A percentile compares a stretch with the other conserved stretches of the same genome.
phyloP scores from a whole-genome alignment of 805 yeast species.

The Ogataea nakhonphanomensis region DNA sequence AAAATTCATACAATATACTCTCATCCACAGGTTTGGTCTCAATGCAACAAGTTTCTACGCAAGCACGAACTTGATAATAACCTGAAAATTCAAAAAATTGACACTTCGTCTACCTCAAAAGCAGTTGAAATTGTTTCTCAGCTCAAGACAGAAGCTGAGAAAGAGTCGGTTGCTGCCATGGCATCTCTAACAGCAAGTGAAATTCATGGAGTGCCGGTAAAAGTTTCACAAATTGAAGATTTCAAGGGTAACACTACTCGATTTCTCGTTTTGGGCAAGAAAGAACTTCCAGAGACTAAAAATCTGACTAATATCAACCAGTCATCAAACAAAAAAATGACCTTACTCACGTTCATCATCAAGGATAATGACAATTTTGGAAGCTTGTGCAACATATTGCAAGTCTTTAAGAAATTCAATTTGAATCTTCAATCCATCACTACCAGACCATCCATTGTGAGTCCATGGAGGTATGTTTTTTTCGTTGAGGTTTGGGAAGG shows the following conservation, averaged over 20 bases:
- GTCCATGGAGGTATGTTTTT: conserved; percentile 79
- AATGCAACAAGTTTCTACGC: conserved; percentile 58
- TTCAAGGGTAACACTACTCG: conserved; percentile 76
- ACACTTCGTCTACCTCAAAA: conserved; percentile 74
- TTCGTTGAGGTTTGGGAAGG: conserved; percentile 62
- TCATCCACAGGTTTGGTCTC: conserved; percentile 99
- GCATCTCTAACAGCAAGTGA: conserved; percentile 68
- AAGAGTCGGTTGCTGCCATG: conserved; percentile 59
- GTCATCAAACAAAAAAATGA: conserved; percentile 32
- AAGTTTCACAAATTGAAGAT: conserved; percentile 64
- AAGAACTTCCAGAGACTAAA: conserved; percentile 14
- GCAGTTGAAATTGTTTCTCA: conserved; percentile 68
- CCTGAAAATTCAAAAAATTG: conserved; percentile 47
- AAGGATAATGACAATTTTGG: conserved; percentile 66
- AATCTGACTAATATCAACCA: conserved; percentile 3
- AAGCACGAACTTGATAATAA: conserved; percentile 30
- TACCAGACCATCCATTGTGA: conserved; percentile 68
- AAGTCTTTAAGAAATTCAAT: conserved; percentile 49
- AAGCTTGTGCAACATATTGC: conserved; percentile 63
- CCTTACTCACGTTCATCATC: conserved; percentile 64
- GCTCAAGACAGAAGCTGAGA: conserved; percentile 29
- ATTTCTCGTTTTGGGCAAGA: conserved; percentile 63
- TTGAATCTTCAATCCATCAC: conserved; percentile 69
- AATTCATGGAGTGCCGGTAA: conserved; percentile 54
- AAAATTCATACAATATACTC: conserved; percentile 64